Base-by-base conservation (phyloP, 2,329 filamentous ascomycete species). In the Colletotrichum sp. region DNA sequence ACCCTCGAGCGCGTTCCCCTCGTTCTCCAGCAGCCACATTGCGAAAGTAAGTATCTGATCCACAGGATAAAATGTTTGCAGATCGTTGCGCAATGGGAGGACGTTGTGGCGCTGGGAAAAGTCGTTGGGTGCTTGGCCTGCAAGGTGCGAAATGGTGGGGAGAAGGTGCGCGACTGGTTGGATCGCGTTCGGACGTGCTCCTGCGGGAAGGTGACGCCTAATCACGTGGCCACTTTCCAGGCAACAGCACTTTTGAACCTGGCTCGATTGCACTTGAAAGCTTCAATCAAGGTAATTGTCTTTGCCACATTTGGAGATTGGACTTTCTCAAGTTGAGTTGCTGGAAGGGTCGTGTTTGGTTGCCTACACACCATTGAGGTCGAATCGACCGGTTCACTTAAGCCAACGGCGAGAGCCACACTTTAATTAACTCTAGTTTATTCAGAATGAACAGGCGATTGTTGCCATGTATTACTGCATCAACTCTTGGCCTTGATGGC, bases 1-100 rank as follows among this genome's bases (percentile, higher is more conserved):
- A 84, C 88, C 86, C 71, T 86, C 84, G 73, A 92, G 89, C 68
- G 89, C 85, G 75, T 89, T 86, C 70, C 87, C 88, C 55, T 90
- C 87, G 79, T 89, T 90, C 79, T 93, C 91, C 64, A 94, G 84
- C 74, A 93, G 88, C 92, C 92, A 94, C 92, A 94, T 94, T 69
- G n/a, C 61, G 24, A 6, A 18, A 5, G 26, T 12, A 34, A 8
- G 48, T 21, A 16, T 21, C 13, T 26, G 24, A n/a, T 55, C 34
- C 38, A 21, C 60, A 18, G 32, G 13, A 28, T 6, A 24, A 15
- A 15, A 24, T 18, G 12, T 21, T 52, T 55, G 66, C 70, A 16
- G 60, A 48, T 38, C n/a, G 36, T 61, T 66, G 56, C 68, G 64
- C 28, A 69, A 38, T 28, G 24, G 61, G 61, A 8, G n/a, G 34